phyloP scores from a whole-genome alignment of 768 basidiomycete genomes.

The Lentinula detonsa region DNA sequence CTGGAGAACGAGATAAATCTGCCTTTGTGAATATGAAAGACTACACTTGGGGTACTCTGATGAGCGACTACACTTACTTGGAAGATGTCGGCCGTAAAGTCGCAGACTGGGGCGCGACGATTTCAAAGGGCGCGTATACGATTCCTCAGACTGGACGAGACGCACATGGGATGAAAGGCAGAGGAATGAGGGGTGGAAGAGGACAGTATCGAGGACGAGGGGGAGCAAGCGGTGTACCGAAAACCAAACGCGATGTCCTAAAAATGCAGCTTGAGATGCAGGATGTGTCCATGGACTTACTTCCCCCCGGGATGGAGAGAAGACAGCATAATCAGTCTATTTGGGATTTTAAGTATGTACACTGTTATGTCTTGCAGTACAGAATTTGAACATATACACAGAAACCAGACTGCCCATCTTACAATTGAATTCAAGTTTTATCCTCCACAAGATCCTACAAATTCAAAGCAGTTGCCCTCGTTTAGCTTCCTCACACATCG shows the following conservation, averaged over 20 bases:
- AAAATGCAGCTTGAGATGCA: constrained; percentile 59
- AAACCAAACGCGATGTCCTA: constrained; percentile 61
- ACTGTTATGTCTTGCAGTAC: constrained; percentile 5
- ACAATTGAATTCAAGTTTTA: constrained; percentile 73
- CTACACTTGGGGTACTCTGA: constrained; percentile 83
- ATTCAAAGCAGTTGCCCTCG: constrained; percentile 30
- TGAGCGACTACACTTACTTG: constrained; percentile 83
- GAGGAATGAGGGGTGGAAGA: constrained; percentile 15
- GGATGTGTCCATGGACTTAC: constrained; percentile 70
- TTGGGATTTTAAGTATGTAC: constrained; percentile 74
- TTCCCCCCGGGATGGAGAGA: constrained; percentile 80
- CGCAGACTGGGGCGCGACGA: constrained; percentile 68
- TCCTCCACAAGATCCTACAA: constrained; percentile 39
- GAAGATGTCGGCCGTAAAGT: constrained; percentile 78
- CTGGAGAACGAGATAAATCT: constrained; percentile 67
- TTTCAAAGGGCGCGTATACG: constrained; percentile 54
- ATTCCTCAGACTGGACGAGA: constrained; percentile 11
- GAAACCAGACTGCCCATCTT: constrained; percentile 60
- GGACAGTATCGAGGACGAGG: constrained; percentile 14
- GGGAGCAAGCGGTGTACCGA: constrained; percentile 12
- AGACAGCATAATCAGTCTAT: constrained; percentile 73
- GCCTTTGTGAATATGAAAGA: constrained; percentile 76
- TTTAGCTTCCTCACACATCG: constrained; percentile 60
- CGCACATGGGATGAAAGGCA: constrained; percentile 9
- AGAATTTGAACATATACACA: constrained; percentile 19